Percentiles rank a stretch among this genome's conserved stretches.
phyloP scores from a whole-genome alignment of 768 basidiomycete genomes.

The Amanita rimosa region DNA sequence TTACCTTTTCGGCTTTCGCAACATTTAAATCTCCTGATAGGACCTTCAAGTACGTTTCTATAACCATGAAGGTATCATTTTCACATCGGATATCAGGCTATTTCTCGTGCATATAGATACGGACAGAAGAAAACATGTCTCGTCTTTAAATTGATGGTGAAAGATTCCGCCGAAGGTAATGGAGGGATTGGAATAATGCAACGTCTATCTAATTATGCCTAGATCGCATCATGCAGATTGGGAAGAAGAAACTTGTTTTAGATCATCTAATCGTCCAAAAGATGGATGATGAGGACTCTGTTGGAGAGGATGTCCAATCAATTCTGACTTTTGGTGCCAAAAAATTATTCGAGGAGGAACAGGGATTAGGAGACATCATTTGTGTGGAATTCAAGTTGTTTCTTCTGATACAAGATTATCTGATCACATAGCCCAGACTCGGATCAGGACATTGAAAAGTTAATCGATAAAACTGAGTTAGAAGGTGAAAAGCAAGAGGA shows the following conservation, averaged over 20 bases:
- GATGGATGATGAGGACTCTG: constrained; percentile 75
- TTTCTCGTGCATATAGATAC: constrained; percentile 88
- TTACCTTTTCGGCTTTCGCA: background rate
- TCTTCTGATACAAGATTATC: background rate
- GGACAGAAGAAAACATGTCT: constrained; percentile 92
- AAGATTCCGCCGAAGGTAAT: constrained; percentile 85
- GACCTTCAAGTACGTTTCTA: constrained; percentile 69
- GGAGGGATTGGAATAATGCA: constrained; percentile 1
- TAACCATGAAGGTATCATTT: background rate
- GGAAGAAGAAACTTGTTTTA: constrained; percentile 91
- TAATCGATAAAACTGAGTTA: constrained; percentile 78
- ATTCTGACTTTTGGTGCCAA: constrained; percentile 86
- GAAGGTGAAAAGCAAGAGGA: constrained; percentile 47
- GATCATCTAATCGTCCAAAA: constrained; percentile 96
- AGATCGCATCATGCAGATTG: constrained; percentile 88
- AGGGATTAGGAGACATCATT: constrained; percentile 50
- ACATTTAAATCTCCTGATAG: constrained; percentile 19
- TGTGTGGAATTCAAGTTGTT: constrained; percentile 33
- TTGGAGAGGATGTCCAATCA: constrained; percentile 71
- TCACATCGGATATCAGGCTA: constrained; percentile 47
- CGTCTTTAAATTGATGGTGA: constrained; percentile 94
- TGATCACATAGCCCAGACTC: constrained; percentile 35
- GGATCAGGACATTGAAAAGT: constrained; percentile 71
- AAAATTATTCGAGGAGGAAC: constrained; percentile 64
- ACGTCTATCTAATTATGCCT: constrained; percentile 3